These are phyloP conservation scores for Plicaturopsis crispa DNA, from an alignment of 768 basidiomycete species.

Conservation along the genomic window DNA sequence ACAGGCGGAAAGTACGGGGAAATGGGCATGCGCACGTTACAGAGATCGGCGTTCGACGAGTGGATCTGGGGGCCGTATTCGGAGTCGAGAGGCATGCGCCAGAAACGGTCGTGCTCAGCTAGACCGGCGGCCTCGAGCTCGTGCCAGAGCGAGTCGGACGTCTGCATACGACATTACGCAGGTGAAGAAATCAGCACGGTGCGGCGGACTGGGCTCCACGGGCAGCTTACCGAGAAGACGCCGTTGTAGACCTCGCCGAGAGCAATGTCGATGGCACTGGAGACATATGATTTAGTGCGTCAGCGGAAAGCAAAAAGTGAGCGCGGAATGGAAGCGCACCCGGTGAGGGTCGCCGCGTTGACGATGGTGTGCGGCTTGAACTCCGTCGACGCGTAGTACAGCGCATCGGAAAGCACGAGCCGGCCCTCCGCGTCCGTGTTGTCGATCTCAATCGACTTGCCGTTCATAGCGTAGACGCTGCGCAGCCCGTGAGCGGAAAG, in stretches of 20 bases:
- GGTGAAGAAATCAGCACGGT: background rate
- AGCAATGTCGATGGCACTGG: constrained; percentile 63
- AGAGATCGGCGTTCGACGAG: constrained; percentile 72
- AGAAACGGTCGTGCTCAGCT: constrained; percentile 75
- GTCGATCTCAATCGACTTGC: constrained; percentile 80
- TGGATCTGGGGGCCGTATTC: constrained; percentile 74
- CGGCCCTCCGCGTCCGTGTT: constrained; percentile 86
- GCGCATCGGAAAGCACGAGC: constrained; percentile 72
- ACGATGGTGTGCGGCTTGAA: constrained; percentile 79
- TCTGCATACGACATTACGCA: constrained; percentile 28
- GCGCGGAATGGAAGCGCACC: constrained; percentile 30
- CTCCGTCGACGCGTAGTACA: constrained; percentile 72
- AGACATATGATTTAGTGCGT: background rate
- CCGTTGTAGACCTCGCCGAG: constrained; percentile 74
- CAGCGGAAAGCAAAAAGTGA: background rate
- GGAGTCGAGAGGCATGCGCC: constrained; percentile 86
- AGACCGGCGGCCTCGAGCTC: constrained; percentile 63
- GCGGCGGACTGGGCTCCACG: background rate
- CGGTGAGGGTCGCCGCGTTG: constrained; percentile 84
- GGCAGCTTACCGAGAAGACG: constrained; percentile 57
- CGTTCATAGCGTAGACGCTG: constrained; percentile 82
- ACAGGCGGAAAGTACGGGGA: constrained; percentile 1
- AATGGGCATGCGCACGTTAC: constrained; percentile 46
- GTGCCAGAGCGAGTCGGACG: constrained; percentile 69
- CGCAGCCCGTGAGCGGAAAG: background rate